phyloP scores from a whole-genome alignment of 1,284 basidiomycete species.

The Trametes pubescens region DNA sequence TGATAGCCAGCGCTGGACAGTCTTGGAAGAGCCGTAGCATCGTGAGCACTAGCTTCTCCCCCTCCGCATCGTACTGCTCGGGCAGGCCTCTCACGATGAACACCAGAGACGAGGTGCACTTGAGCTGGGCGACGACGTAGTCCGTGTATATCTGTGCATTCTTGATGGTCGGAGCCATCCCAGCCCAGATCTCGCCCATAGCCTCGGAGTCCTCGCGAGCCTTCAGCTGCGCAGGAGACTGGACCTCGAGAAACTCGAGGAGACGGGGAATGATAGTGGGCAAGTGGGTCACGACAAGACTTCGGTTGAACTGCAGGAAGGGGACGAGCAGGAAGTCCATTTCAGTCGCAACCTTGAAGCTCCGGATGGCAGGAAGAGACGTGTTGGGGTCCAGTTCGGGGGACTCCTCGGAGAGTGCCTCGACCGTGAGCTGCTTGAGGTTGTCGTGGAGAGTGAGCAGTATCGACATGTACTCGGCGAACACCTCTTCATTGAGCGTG shows the following conservation, averaged over 20 bases:
- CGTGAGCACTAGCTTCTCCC: slow-evolving; percentile 84
- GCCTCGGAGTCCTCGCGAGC: slow-evolving; percentile 84
- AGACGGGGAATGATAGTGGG: slow-evolving; percentile 80
- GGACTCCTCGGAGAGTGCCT: slow-evolving; percentile 78
- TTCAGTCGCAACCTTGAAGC: slow-evolving; percentile 96
- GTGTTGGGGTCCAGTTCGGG: slow-evolving; percentile 59
- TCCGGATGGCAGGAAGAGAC: slow-evolving; percentile 77
- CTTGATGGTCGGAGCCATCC: slow-evolving; percentile 81
- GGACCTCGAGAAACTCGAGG: slow-evolving; percentile 78
- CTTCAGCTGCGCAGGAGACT: slow-evolving; percentile 89
- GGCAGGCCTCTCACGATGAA: slow-evolving; percentile 84
- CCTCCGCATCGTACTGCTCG: slow-evolving; percentile 81
- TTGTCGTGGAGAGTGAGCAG: slow-evolving; percentile 82
- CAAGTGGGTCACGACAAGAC: slow-evolving; percentile 73
- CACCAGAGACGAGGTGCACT: slow-evolving; percentile 94
- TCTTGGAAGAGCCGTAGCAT: slow-evolving; percentile 92
- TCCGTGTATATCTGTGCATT: slow-evolving; percentile 88
- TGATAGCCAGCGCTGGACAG: slow-evolving; percentile 89
- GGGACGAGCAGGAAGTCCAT: slow-evolving; percentile 94
- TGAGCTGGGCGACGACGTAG: slow-evolving; percentile 93
- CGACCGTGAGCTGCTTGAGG: slow-evolving; percentile 78
- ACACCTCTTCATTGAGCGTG: slow-evolving; percentile 79
- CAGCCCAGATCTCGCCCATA: slow-evolving; percentile 86
- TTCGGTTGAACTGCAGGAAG: slow-evolving; percentile 86
- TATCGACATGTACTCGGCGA: slow-evolving; percentile 84